phyloP scores from a whole-genome alignment of 2,329 filamentous ascomycete genomes.

The Raffaelea ambrosiae region DNA sequence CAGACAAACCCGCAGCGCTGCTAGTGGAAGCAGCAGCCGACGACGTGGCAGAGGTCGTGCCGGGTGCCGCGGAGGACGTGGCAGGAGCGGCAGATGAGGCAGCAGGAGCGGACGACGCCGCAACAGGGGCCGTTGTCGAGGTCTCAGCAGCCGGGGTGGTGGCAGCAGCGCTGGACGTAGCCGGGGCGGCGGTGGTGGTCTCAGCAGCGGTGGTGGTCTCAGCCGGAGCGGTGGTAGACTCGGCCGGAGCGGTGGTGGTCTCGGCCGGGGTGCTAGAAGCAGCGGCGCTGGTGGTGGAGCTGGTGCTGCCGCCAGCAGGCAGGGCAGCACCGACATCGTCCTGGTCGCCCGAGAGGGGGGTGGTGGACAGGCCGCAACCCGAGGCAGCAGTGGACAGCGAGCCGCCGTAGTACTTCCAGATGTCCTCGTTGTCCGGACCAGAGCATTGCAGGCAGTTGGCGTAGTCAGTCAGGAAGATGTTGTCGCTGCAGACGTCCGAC shows the following conservation, averaged over 20 bases:
- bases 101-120: constrained; percentile 3
- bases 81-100: background rate
- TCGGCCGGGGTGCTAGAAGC: background rate
- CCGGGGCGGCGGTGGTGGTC: background rate
- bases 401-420: constrained; percentile 31
- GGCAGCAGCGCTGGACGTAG: background rate
- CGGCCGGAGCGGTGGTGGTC: constrained; percentile 2
- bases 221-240: background rate
- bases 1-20: background rate
- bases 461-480: constrained; percentile 29
- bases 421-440: constrained; percentile 28
- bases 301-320: constrained; percentile 1
- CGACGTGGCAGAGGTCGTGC: background rate
- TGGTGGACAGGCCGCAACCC: constrained; percentile 19
- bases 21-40: background rate
- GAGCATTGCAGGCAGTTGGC: constrained; percentile 29
- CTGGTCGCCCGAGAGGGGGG: constrained; percentile 13
- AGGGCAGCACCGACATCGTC: constrained; percentile 12
- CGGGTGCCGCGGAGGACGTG: background rate
- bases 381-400: constrained; percentile 20
- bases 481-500: constrained; percentile 22
- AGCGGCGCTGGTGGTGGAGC: constrained; percentile 4
- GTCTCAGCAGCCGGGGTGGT: constrained; percentile 3
- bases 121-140: background rate
- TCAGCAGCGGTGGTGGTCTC: background rate